These are phyloP conservation scores for Zelonia costaricensis DNA, from an alignment of 208 protist genomes.

Conservation along the genomic window DNA sequence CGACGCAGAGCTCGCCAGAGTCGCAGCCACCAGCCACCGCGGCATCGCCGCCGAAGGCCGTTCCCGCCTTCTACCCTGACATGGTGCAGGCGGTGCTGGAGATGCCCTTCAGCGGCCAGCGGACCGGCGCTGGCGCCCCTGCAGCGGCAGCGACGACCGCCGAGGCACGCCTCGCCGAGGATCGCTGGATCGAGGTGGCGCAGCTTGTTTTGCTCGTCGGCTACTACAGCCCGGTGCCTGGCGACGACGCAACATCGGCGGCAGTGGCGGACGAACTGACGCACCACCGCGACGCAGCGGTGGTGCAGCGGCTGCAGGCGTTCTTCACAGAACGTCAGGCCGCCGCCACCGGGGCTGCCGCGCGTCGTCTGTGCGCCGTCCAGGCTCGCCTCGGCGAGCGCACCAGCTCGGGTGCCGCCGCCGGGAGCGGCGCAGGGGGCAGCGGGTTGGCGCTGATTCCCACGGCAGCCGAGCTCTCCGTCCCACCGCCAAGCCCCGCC, in stretches of 20 bases:
- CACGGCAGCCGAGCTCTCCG: conserved; percentile 48
- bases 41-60: background rate
- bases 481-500: conserved; percentile 51
- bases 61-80: conserved; percentile 61
- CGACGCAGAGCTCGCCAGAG: background rate
- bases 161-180: conserved; percentile 20
- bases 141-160: background rate
- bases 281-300: conserved; percentile 1
- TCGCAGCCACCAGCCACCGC: background rate
- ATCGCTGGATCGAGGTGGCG: conserved; percentile 62
- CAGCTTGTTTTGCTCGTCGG: conserved; percentile 73
- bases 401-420: background rate
- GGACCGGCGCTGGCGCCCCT: background rate
- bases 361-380: conserved; percentile 16
- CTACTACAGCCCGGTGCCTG: conserved; percentile 23
- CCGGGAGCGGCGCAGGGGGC: too few relatives aligned
- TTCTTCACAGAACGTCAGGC: conserved; percentile 12
- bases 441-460: conserved; percentile 49
- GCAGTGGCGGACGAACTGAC: background rate
- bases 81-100: conserved; percentile 55
- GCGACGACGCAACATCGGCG: background rate
- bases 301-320: conserved; percentile 19
- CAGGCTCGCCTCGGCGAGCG: conserved; percentile 15
- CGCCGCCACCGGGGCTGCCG: conserved; percentile 5
- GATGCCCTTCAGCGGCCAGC: conserved; percentile 11